Percentiles rank a stretch among this genome's conserved stretches.
phyloP scores from a whole-genome alignment of 345 rosid genomes.

The Heritiera littoralis region DNA sequence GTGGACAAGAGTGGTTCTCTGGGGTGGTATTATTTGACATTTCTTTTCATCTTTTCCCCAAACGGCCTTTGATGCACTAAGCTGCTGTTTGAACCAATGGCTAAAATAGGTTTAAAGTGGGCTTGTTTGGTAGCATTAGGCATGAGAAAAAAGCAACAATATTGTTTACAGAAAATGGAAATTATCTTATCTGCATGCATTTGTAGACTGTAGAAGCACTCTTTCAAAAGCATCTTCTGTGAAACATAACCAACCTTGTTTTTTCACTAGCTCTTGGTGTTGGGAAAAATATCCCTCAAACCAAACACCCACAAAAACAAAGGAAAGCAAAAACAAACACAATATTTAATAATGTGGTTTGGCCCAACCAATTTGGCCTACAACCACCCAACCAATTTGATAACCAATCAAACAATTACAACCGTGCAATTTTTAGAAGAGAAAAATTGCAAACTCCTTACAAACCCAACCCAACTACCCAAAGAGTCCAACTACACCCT shows the following conservation, averaged over 20 bases:
- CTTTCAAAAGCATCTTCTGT: constrained; percentile 8
- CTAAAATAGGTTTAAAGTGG: neutral
- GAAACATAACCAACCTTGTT: neutral
- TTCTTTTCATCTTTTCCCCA: neutral
- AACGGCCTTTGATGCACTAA: neutral
- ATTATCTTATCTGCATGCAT: constrained; percentile 12
- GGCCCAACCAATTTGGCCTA: too few relatives aligned
- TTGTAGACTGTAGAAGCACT: neutral
- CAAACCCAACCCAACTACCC: too few relatives aligned
- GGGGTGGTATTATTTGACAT: neutral
- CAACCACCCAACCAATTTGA: too few relatives aligned
- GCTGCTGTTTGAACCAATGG: neutral
- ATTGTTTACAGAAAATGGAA: neutral
- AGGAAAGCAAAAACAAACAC: too few relatives aligned
- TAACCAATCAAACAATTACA: too few relatives aligned
- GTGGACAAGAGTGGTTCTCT: neutral
- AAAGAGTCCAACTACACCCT: too few relatives aligned
- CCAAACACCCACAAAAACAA: too few relatives aligned
- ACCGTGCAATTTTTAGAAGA: too few relatives aligned
- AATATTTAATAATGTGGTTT: too few relatives aligned
- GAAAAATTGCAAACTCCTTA: too few relatives aligned
- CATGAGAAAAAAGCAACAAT: neutral
- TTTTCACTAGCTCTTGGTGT: neutral
- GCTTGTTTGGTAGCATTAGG: constrained; percentile 1
- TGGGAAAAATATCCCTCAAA: too few relatives aligned